Evolutionary conservation across 2,329 filamentous ascomycete genomes (phyloP).

Genomic region (Ophiocordyceps australis): DNA sequence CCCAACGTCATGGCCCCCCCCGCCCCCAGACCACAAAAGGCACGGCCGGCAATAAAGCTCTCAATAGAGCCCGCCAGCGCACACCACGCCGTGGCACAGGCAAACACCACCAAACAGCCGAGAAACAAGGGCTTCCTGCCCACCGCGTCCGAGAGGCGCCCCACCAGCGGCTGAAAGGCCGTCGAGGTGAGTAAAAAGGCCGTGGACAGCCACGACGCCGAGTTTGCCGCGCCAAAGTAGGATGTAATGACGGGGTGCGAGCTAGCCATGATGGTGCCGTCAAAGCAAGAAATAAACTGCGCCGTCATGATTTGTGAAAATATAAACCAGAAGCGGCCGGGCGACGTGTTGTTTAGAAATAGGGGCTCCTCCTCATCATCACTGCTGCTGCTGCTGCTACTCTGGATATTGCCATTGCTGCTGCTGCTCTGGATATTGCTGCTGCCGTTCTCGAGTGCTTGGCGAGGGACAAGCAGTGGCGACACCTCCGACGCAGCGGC

Average conservation of each 20-base stretch:
- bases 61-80: slow-evolving; percentile 46
- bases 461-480: not conserved
- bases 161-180: slow-evolving; percentile 57
- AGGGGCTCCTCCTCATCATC: slow-evolving; percentile 3
- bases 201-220: slow-evolving; percentile 68
- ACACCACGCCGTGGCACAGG: slow-evolving; percentile 50
- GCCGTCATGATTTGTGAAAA: slow-evolving; percentile 39
- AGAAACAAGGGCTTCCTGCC: slow-evolving; percentile 52
- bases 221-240: slow-evolving; percentile 60
- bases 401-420: slow-evolving; percentile 9
- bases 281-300: slow-evolving; percentile 46
- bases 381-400: slow-evolving; percentile 1
- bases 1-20: slow-evolving; percentile 53
- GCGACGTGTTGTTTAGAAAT: slow-evolving; percentile 27
- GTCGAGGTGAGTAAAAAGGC: slow-evolving; percentile 63
- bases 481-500: not conserved
- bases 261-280: slow-evolving; percentile 67
- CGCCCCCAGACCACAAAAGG: slow-evolving; percentile 54
- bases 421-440: slow-evolving; percentile 3
- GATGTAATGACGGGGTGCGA: slow-evolving; percentile 69
- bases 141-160: slow-evolving; percentile 55
- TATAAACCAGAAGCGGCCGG: slow-evolving; percentile 40
- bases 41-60: slow-evolving; percentile 53
- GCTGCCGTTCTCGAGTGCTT: not conserved
- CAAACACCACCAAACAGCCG: slow-evolving; percentile 42